Base-by-base conservation (phyloP, 2,329 filamentous ascomycete species). In the Aspergillus fischeri region DNA sequence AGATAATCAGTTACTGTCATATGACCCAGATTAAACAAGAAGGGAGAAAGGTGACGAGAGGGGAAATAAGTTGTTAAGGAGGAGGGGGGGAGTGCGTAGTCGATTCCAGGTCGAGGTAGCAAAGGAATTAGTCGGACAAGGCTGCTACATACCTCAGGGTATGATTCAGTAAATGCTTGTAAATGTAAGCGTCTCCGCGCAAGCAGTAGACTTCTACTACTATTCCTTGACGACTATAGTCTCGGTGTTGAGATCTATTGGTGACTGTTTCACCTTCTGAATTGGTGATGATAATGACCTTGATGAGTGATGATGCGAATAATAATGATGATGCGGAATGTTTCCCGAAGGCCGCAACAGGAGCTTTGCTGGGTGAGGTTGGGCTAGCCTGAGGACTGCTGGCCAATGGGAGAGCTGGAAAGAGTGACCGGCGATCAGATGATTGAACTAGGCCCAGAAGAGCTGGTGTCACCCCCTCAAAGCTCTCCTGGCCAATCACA, bases 1-100 rank as follows among this genome's bases (percentile, higher is more conserved):
- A 41, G 29, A 52, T 50, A 62, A 27, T 63, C 59, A 63, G 55
- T 57, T 27, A 60, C 54, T 47, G 55, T 65, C 63, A 63, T 55
- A 56, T 65, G 63, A 65, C 61, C 45, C 51, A 48, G 8, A 11
- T 21, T 20, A 8, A 21, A 11, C 29, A 38, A 51, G 49, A 29
- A 41, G 49, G 49, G 29, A 14, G 41, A 51, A 52, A 51, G 21
- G 57, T 54, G 57, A 58, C 60, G 56, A 58, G 57, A 55, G 52
- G 32, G 10, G 27, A 42, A 47, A 35, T 49, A 52, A 48, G 49
- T 32, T 32, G 51, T 47, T 49, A 51, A 51, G 48, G 44, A 51
- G 41, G n/a, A 49, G 56, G 51, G 56, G 53, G 51, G 54, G 58
- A 54, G 21, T 47, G 14, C 21, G 44, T 25, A 14, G 8, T 47